Conservation (phyloP, 2,329 filamentous ascomycete species). For the Shiraia sp. region DNA sequence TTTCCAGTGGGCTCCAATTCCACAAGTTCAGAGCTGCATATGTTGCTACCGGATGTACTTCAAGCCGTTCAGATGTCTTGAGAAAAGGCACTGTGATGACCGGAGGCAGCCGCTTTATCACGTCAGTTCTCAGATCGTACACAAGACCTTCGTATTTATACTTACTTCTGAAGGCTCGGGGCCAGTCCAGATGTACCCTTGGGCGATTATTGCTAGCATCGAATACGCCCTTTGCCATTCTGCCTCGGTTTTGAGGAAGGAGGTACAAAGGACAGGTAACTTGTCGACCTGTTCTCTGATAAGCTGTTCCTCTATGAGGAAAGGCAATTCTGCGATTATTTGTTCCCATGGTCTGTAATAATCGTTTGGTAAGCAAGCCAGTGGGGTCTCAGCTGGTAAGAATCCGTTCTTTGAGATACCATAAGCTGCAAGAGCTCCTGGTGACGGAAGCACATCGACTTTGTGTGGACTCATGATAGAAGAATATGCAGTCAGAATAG, state of each 20-base stretch:
- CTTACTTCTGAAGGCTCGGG: slow-evolving; percentile 68
- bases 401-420: slow-evolving; percentile 80
- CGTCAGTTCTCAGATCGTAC: slow-evolving; percentile 9
- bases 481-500: not conserved
- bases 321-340: slow-evolving; percentile 74
- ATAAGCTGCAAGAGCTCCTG: slow-evolving; percentile 66
- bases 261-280: slow-evolving; percentile 74
- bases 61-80: slow-evolving; percentile 32
- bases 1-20: slow-evolving; percentile 35
- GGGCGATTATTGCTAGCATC: slow-evolving; percentile 71
- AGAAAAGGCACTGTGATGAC: slow-evolving; percentile 37
- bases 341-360: slow-evolving; percentile 91
- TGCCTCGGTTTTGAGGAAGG: slow-evolving; percentile 71
- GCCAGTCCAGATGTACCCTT: slow-evolving; percentile 81
- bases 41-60: slow-evolving; percentile 39
- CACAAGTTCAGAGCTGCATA: slow-evolving; percentile 42
- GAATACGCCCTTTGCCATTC: slow-evolving; percentile 84
- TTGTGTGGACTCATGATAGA: slow-evolving; percentile 35
- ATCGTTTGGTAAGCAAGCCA: slow-evolving; percentile 73
- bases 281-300: slow-evolving; percentile 72
- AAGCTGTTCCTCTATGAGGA: slow-evolving; percentile 73
- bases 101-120: slow-evolving; percentile 31
- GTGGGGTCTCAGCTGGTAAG: slow-evolving; percentile 72
- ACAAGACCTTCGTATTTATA: not conserved
- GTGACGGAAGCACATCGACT: slow-evolving; percentile 25